A percentile compares a stretch with the other conserved stretches of the same genome.
phyloP scores from a whole-genome alignment of 2,329 filamentous ascomycete genomes.

The Lojkania enalia region DNA sequence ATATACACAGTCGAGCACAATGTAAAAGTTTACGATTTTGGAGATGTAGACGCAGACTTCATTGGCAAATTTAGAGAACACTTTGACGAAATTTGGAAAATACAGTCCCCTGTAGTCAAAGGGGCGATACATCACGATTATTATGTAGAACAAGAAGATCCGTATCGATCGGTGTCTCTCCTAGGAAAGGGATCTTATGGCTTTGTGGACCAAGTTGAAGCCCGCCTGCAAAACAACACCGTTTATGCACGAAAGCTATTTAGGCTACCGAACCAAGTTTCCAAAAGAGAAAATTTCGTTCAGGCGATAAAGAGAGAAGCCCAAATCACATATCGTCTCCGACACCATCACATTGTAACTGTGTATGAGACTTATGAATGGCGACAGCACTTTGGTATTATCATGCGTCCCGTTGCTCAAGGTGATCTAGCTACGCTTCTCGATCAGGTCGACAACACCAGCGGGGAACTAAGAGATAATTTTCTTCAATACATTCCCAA shows the following conservation, averaged over 20 bases:
- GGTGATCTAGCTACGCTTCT: slow-evolving; percentile 6
- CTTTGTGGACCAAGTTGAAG: slow-evolving; percentile 21
- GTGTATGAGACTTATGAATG: slow-evolving; percentile 28
- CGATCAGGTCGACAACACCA: background rate
- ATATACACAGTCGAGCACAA: slow-evolving; percentile 45
- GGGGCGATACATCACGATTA: background rate
- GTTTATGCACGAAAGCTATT: slow-evolving; percentile 29
- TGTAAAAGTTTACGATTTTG: slow-evolving; percentile 41
- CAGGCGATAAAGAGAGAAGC: slow-evolving; percentile 23
- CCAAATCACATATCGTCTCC: slow-evolving; percentile 19
- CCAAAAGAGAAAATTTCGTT: slow-evolving; percentile 9
- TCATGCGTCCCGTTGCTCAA: slow-evolving; percentile 23
- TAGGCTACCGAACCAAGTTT: slow-evolving; percentile 8
- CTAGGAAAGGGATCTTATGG: slow-evolving; percentile 21
- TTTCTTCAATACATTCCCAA: slow-evolving; percentile 17
- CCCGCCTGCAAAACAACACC: slow-evolving; percentile 14
- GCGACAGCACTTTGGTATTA: slow-evolving; percentile 21
- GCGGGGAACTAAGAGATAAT: background rate
- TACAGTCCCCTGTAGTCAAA: background rate
- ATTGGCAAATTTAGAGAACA: background rate
- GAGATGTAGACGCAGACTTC: slow-evolving; percentile 12
- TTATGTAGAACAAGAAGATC: background rate
- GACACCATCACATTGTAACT: slow-evolving; percentile 25
- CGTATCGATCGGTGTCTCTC: background rate
- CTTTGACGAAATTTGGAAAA: background rate